Percentiles rank a stretch among this genome's conserved stretches.
Conservation (phyloP, 2,329 filamentous ascomycete genomes). For the Colletotrichum sp. region DNA sequence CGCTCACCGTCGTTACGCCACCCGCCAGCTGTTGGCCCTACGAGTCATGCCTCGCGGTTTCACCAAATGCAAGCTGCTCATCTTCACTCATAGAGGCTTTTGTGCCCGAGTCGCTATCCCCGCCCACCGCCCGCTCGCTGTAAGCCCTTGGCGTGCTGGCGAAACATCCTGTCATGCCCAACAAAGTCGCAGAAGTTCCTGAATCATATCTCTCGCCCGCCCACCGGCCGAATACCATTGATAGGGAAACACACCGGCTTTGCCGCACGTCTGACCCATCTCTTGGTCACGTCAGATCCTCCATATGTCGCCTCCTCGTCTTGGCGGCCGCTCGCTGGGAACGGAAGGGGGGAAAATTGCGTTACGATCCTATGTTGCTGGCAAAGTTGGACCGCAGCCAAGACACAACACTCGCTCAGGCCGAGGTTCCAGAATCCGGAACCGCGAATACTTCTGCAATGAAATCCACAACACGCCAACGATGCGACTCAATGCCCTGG, state of each 20-base stretch:
- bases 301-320: not conserved
- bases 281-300: conserved; percentile 5
- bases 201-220: conserved; percentile 10
- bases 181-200: conserved; percentile 13
- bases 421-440: not conserved
- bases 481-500: not conserved
- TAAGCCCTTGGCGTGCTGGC: conserved; percentile 1
- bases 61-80: not conserved
- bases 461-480: not conserved
- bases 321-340: conserved; percentile 7
- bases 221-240: not conserved
- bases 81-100: conserved; percentile 1
- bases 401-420: not conserved
- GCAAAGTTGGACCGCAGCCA: not conserved
- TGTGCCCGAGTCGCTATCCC: not conserved
- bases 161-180: conserved; percentile 4
- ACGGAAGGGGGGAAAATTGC: not conserved
- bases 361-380: not conserved
- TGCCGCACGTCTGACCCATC: conserved; percentile 7
- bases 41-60: conserved; percentile 12
- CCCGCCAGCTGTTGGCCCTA: not conserved
- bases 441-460: not conserved
- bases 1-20: conserved; percentile 5
- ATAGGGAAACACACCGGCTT: conserved; percentile 12
- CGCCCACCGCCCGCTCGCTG: not conserved